Evolutionary conservation across 208 protist species (phyloP), one percentile per base, ranked within the genome.

Genomic region (Acanthamoeba triangularis): DNA sequence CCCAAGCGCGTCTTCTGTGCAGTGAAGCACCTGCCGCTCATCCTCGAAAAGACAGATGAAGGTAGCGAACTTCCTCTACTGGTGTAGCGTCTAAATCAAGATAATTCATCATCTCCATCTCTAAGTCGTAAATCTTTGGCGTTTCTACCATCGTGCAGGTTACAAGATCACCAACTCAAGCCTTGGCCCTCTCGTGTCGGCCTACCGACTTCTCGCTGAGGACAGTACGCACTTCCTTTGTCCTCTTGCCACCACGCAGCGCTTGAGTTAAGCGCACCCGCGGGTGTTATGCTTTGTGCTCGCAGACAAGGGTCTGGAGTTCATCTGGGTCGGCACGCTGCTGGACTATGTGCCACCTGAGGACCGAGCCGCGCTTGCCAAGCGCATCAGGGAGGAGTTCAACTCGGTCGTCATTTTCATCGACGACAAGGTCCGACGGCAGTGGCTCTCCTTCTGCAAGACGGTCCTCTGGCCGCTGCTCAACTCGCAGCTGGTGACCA

Each of bases 401-500:
- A 88, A 88, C 80, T 88, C 80, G 3, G 49, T 88, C 5, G 80
- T 88, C 80, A 88, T 88, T 49, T 88, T 88, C 80, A 20, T 88
- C 41, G 80, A 88, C 20, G 80, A 88, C 80, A 88, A 88, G 80
- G 35, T 88, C n/a, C 80, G 80, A 54, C 80, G 80, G 35, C 80
- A 88, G 80, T 88, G 80, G 80, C 80, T 88, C 49, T 88, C 80
- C 80, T 88, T 88, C 80, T 88, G 80, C 80, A 88, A 88, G 80
- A 88, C 80, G 6, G 65, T 93, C 65, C 90, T 94, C 1, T 94
- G 90, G 90, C 90, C 90, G 56, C 65, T 94, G 33, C 72, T 94
- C 90, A 94, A 94, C 90, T 94, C 90, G 65, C 90, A 94, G 90
- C 90, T 94, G 14, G 90, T 94, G 44, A 93, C 87, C 28, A 93